phyloP scores from a whole-genome alignment of 441 rosid genomes.

The Jatropha multifida region DNA sequence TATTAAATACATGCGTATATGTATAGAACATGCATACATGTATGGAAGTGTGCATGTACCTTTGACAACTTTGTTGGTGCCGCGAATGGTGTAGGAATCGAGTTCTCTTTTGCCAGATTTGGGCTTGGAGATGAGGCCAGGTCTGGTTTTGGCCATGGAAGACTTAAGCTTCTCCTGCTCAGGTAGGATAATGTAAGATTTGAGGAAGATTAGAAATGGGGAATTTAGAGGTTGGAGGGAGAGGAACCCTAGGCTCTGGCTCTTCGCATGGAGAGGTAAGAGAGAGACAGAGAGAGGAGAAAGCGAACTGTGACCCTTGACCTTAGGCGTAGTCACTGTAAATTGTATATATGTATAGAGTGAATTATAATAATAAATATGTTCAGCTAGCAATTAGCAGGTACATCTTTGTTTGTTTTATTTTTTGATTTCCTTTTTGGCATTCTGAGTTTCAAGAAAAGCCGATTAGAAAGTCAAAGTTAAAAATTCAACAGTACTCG shows the following conservation, averaged over 20 bases:
- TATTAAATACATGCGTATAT: background rate
- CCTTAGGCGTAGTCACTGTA: no score
- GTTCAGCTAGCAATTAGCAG: no score
- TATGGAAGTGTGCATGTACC: slow-evolving; percentile 28
- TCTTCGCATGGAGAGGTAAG: slow-evolving; percentile 4
- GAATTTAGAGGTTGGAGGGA: slow-evolving; percentile 10
- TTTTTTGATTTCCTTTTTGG: background rate
- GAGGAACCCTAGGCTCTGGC: slow-evolving; percentile 18
- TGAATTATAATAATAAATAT: no score
- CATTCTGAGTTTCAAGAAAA: background rate
- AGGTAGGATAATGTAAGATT: background rate
- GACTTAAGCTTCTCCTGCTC: slow-evolving; percentile 16
- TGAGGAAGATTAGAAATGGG: background rate
- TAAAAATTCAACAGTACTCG: no score
- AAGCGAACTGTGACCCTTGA: background rate
- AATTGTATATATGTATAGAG: no score
- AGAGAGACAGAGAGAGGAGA: slow-evolving; percentile 1
- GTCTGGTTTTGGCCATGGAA: slow-evolving; percentile 68
- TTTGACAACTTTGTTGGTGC: slow-evolving; percentile 78
- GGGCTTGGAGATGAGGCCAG: slow-evolving; percentile 56
- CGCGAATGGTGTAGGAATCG: slow-evolving; percentile 75
- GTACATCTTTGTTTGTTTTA: no score
- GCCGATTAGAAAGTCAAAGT: no score
- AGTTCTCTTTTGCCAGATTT: slow-evolving; percentile 69
- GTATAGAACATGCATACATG: background rate